These are phyloP conservation scores for Nemania serpens DNA, from an alignment of 2,329 filamentous ascomycete species.

Conservation along the genomic window DNA sequence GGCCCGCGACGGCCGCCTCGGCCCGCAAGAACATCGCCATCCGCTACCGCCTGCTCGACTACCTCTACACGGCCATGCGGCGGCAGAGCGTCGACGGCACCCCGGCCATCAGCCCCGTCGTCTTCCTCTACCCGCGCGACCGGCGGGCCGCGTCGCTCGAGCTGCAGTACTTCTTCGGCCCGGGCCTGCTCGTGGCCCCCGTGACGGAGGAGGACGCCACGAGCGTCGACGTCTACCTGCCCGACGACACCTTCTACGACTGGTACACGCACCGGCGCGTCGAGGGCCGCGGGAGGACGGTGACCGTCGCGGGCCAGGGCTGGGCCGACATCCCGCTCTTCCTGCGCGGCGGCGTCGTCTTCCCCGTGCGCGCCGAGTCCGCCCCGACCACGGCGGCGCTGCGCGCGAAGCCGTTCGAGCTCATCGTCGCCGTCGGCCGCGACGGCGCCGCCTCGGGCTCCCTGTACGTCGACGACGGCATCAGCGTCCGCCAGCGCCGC, in stretches of 20 bases:
- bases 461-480: slow-evolving; percentile 80
- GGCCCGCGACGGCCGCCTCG: slow-evolving; percentile 63
- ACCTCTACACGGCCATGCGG: slow-evolving; percentile 73
- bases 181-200: slow-evolving; percentile 50
- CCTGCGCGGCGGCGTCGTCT: slow-evolving; percentile 66
- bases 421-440: slow-evolving; percentile 68
- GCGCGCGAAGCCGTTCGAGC: slow-evolving; percentile 68
- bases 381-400: slow-evolving; percentile 68
- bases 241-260: slow-evolving; percentile 55
- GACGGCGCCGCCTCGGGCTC: slow-evolving; percentile 68
- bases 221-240: slow-evolving; percentile 52
- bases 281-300: slow-evolving; percentile 45
- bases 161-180: slow-evolving; percentile 54
- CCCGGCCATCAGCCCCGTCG: slow-evolving; percentile 69
- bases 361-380: slow-evolving; percentile 61
- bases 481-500: slow-evolving; percentile 52
- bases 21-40: slow-evolving; percentile 69
- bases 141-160: slow-evolving; percentile 47
- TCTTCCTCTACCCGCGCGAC: slow-evolving; percentile 67
- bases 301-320: slow-evolving; percentile 47
- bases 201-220: slow-evolving; percentile 51
- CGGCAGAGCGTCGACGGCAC: slow-evolving; percentile 64
- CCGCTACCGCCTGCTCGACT: slow-evolving; percentile 73
- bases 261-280: slow-evolving; percentile 55
- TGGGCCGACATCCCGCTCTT: slow-evolving; percentile 66